A percentile compares a stretch with the other conserved stretches of the same genome.
Evolutionary conservation across 208 protist species (phyloP).

Genomic region (Phytomonas francai): DNA sequence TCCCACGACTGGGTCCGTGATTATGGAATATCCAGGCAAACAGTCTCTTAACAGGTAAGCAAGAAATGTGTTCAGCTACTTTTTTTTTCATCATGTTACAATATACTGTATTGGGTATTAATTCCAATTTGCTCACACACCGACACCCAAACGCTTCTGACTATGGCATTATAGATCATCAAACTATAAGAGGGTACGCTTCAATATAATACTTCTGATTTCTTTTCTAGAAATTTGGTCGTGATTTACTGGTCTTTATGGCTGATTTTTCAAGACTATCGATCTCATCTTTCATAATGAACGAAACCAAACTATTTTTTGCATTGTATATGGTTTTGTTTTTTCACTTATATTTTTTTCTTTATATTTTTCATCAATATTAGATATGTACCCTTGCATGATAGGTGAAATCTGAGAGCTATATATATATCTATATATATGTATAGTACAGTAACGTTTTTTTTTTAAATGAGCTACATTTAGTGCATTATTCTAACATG

Average conservation of each 20-base stretch:
- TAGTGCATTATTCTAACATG: neutral
- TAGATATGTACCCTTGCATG: constrained; percentile 4
- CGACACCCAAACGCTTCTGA: neutral
- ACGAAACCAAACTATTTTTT: neutral
- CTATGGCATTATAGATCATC: neutral
- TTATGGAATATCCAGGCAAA: neutral
- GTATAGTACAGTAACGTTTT: neutral
- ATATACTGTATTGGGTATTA: neutral
- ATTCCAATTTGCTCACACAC: neutral
- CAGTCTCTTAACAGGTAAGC: neutral
- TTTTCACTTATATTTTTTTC: constrained; percentile 9
- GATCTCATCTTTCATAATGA: constrained; percentile 6
- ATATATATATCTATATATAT: constrained; percentile 4
- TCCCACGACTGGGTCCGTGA: neutral
- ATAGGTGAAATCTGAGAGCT: neutral
- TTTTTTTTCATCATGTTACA: neutral
- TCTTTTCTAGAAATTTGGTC: neutral
- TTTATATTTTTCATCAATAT: constrained; percentile 8
- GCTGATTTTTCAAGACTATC: neutral
- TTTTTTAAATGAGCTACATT: neutral
- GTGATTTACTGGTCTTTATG: neutral
- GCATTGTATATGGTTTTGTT: neutral
- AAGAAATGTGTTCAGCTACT: neutral
- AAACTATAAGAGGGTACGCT: neutral
- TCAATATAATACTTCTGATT: neutral